Base-by-base conservation (phyloP, 345 rosid genomes). In the Syzygium jambos region DNA sequence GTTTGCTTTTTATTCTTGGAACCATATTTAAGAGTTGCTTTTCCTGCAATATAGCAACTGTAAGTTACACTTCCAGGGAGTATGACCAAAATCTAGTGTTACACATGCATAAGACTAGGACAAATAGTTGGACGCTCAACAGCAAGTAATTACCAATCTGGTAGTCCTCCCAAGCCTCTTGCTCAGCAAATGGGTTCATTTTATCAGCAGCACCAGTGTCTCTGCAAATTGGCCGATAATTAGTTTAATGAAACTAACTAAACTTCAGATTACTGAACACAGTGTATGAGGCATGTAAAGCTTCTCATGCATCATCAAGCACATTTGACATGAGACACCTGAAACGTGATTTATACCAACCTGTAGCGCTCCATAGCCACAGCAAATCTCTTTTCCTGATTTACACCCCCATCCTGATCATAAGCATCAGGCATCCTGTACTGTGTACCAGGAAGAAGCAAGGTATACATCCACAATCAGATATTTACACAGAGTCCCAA, bases 151-250 rank as follows among this genome's bases (percentile, higher is more conserved):
- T 91, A 95, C 99, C 98, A 93, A 95, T 98, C 91, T 98, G 99
- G 92, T 95, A 93, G 80, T 98, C 99, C 94, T 98, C 99, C 99
- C 99, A 98, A 85, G 98, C 99, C 90, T 98, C 99, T 92, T 97
- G 99, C 90, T 97, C 99, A 13, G 96, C 99, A 92, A 96, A 96
- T 52, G 99, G 99, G 92, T 97, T 94, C 99, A 96, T 97, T 91
- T 96, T 98, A 22, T 96, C 98, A 53, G 93, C 91, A 87, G 97
- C 92, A 88, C 90, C 89, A 56, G 93, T 38, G 89, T 95, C 98
- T 91, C 98, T 97, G 88, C 30, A 89, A 73, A 73, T 73, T 6
- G 25, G 49, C 34, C 38, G 80, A 73, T 9, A 41, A 73, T 73
- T 38, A 73, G 14, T 38, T 22, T 73, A 73, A 73, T 17, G 46